Evolutionary conservation across 164 flowering plant species (phyloP).

Genomic region (Aristolochia fimbriata): DNA sequence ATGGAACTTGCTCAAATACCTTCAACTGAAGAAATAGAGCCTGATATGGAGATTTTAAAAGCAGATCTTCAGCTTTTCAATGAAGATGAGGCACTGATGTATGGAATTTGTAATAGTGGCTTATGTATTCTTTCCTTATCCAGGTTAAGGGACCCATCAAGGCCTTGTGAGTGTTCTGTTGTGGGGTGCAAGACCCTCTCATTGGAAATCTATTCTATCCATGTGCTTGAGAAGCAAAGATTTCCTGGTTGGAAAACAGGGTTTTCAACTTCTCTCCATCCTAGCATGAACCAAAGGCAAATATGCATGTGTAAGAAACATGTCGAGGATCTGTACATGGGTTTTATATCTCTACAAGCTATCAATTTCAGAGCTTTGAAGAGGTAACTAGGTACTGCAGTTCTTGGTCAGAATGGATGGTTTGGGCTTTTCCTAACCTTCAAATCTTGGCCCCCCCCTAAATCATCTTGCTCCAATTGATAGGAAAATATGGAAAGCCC

Average conservation of each 20-base stretch:
- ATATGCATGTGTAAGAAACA: conserved; percentile 72
- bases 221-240: conserved; percentile 73
- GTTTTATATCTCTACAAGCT: conserved; percentile 73
- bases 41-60: conserved; percentile 25
- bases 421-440: too few species aligned
- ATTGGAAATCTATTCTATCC: conserved; percentile 60
- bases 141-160: conserved; percentile 44
- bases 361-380: conserved; percentile 69
- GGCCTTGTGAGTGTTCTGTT: conserved; percentile 66
- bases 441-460: too few species aligned
- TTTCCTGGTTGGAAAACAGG: conserved; percentile 93
- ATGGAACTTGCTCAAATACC: conserved; percentile 55
- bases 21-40: conserved; percentile 38
- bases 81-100: conserved; percentile 44
- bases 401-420: too few species aligned
- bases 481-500: too few species aligned
- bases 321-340: conserved; percentile 67
- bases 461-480: too few species aligned
- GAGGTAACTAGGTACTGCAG: neutral
- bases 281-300: conserved; percentile 61
- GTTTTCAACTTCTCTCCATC: conserved; percentile 64
- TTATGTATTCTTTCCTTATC: conserved; percentile 65
- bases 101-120: conserved; percentile 64
- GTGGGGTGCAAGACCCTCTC: conserved; percentile 57
- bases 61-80: conserved; percentile 22